Evolutionary conservation across 139 green algal species (phyloP).

Genomic region (Deuterostichococcus epilithicus): DNA sequence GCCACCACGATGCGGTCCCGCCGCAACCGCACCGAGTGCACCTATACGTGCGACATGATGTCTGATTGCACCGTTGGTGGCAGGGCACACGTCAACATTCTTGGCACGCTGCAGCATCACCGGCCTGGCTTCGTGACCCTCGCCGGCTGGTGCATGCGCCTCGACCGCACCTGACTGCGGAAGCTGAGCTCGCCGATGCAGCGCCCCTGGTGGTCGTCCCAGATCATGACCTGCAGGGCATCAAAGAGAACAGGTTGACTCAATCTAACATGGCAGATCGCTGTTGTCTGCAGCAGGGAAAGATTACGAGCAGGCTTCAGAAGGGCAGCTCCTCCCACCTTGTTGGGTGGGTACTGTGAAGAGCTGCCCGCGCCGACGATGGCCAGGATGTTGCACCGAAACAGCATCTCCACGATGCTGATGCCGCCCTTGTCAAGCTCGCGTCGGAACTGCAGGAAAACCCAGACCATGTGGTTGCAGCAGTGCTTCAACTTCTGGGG

Average conservation of each 20-base stretch:
- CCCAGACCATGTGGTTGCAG: constrained; percentile 4
- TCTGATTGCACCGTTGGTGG: not conserved
- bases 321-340: constrained; percentile 39
- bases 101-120: not conserved
- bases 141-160: not conserved
- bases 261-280: not conserved
- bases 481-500: not conserved
- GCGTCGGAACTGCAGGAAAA: constrained; percentile 71
- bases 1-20: constrained; percentile 90
- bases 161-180: constrained; percentile 64
- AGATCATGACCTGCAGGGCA: constrained; percentile 90
- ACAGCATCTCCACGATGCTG: constrained; percentile 92
- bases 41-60: constrained; percentile 33
- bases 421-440: constrained; percentile 78
- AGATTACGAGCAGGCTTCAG: too few species aligned
- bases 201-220: constrained; percentile 90
- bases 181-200: constrained; percentile 96
- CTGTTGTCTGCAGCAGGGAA: not conserved
- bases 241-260: not conserved
- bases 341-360: constrained; percentile 80
- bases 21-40: constrained; percentile 79
- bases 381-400: constrained; percentile 93
- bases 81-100: constrained; percentile 1
- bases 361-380: constrained; percentile 83
- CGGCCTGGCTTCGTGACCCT: too few species aligned